Conservation (phyloP, 2,329 filamentous ascomycete genomes). For the Cordyceps sp. region DNA sequence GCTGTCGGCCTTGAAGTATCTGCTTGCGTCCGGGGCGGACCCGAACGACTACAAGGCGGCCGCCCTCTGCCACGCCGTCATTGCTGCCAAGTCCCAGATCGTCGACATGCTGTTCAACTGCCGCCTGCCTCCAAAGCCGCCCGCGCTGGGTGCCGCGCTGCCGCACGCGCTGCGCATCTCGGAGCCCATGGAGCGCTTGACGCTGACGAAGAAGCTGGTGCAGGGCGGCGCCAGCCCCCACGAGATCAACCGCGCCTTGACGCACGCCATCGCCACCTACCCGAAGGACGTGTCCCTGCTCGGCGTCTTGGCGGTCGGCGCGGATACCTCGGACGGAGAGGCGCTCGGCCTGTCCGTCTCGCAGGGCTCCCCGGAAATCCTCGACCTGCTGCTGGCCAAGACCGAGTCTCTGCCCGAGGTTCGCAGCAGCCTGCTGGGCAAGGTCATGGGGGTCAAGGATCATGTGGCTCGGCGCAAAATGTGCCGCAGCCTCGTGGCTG, state of each 20-base stretch:
- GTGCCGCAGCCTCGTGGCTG: slow-evolving; percentile 26
- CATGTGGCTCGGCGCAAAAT: slow-evolving; percentile 22
- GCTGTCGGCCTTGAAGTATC: slow-evolving; percentile 25
- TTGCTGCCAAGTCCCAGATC: slow-evolving; percentile 24
- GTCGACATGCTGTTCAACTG: slow-evolving; percentile 30
- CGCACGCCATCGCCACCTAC: slow-evolving; percentile 30
- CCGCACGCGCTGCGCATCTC: slow-evolving; percentile 33
- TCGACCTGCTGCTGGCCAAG: slow-evolving; percentile 25
- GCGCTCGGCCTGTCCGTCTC: slow-evolving; percentile 29
- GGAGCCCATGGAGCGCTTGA: slow-evolving; percentile 32
- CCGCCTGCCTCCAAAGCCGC: slow-evolving; percentile 17
- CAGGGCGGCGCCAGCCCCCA: slow-evolving; percentile 27
- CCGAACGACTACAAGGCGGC: slow-evolving; percentile 35
- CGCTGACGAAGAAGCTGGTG: slow-evolving; percentile 31
- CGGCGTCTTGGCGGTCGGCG: slow-evolving; percentile 23
- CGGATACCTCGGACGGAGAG: slow-evolving; percentile 32
- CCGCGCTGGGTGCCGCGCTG: slow-evolving; percentile 30
- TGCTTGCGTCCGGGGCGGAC: slow-evolving; percentile 35
- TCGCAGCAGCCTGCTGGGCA: slow-evolving; percentile 24
- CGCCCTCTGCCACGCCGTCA: slow-evolving; percentile 32
- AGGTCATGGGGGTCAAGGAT: slow-evolving; percentile 24
- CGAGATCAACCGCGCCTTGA: slow-evolving; percentile 34
- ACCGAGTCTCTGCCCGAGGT: slow-evolving; percentile 17
- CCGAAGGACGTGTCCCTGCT: slow-evolving; percentile 32
- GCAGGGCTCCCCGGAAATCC: slow-evolving; percentile 25